Conservation (phyloP, 371 early-diverging fungal genomes). For the Mortierella sp. region DNA sequence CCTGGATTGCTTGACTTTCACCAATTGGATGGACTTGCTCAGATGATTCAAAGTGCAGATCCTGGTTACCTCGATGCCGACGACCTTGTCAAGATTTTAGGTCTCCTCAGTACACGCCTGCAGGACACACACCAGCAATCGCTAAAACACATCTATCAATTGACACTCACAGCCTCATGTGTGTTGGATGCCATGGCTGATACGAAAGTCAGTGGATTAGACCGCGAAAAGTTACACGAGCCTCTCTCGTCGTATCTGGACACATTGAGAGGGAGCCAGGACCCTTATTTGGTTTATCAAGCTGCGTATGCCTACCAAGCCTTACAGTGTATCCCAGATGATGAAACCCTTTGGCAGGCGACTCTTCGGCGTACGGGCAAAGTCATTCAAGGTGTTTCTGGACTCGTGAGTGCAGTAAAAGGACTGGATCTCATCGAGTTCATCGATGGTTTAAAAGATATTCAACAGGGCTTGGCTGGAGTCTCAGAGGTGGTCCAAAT, state of each 20-base stretch:
- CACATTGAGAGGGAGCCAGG: not conserved
- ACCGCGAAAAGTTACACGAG: slow-evolving; percentile 4
- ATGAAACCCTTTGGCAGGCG: too few species aligned
- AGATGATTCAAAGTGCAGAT: too few species aligned
- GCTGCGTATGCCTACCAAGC: slow-evolving; percentile 5
- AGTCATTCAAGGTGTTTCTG: too few species aligned
- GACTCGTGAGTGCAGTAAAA: too few species aligned
- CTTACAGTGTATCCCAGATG: too few species aligned
- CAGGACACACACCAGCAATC: slow-evolving; percentile 9
- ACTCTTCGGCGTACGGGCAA: too few species aligned
- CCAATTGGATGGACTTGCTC: too few species aligned
- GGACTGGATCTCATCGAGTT: too few species aligned
- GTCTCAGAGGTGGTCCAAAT: too few species aligned
- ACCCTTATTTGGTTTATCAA: slow-evolving; percentile 8
- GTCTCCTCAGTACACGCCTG: slow-evolving; percentile 1
- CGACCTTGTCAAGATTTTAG: slow-evolving; percentile 9
- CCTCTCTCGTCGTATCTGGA: slow-evolving; percentile 3
- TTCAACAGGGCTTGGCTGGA: too few species aligned
- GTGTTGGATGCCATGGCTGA: slow-evolving; percentile 17
- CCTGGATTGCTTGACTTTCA: too few species aligned
- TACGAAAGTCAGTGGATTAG: not conserved
- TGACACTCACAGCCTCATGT: not conserved
- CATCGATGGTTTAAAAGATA: too few species aligned
- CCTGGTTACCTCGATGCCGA: slow-evolving; percentile 4
- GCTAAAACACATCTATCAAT: not conserved